phyloP scores from a whole-genome alignment of 805 yeast genomes.

The Candida xiaguanensis region DNA sequence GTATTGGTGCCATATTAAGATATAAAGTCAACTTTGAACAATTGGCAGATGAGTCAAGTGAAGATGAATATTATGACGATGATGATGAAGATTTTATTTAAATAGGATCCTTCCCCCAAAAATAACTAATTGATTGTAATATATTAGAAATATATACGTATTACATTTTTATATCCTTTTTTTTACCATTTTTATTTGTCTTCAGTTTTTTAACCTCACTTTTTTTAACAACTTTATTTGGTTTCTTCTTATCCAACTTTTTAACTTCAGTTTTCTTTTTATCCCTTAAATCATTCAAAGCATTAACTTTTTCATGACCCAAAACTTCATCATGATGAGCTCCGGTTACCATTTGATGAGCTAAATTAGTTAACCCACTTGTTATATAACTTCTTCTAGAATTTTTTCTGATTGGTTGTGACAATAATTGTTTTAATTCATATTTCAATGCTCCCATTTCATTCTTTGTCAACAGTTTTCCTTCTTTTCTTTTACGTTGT shows the following conservation, averaged over 20 bases:
- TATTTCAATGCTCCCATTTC: slow-evolving; percentile 45
- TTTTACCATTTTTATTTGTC: not conserved
- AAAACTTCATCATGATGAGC: slow-evolving; percentile 63
- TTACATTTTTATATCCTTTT: slow-evolving; percentile 1
- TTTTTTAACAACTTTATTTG: slow-evolving; percentile 7
- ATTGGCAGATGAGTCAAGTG: slow-evolving; percentile 83
- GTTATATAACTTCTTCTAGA: slow-evolving; percentile 71
- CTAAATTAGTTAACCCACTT: slow-evolving; percentile 73
- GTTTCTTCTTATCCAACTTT: slow-evolving; percentile 9
- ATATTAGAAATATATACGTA: slow-evolving; percentile 1
- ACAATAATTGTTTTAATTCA: slow-evolving; percentile 52
- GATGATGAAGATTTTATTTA: slow-evolving; percentile 40
- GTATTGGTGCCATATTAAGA: slow-evolving; percentile 94
- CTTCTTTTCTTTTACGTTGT: slow-evolving; percentile 49
- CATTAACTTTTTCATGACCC: slow-evolving; percentile 67
- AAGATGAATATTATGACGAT: slow-evolving; percentile 76
- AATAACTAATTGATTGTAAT: not conserved
- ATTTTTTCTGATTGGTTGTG: slow-evolving; percentile 55
- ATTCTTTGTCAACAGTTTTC: slow-evolving; percentile 42
- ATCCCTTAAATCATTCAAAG: slow-evolving; percentile 54
- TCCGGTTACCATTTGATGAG: slow-evolving; percentile 69
- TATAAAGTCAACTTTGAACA: slow-evolving; percentile 97
- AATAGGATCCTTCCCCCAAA: not conserved
- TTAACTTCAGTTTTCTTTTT: slow-evolving; percentile 13
- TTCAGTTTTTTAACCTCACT: slow-evolving; percentile 4